phyloP scores from a whole-genome alignment of 768 basidiomycete genomes.

The Trametes sanguinea region DNA sequence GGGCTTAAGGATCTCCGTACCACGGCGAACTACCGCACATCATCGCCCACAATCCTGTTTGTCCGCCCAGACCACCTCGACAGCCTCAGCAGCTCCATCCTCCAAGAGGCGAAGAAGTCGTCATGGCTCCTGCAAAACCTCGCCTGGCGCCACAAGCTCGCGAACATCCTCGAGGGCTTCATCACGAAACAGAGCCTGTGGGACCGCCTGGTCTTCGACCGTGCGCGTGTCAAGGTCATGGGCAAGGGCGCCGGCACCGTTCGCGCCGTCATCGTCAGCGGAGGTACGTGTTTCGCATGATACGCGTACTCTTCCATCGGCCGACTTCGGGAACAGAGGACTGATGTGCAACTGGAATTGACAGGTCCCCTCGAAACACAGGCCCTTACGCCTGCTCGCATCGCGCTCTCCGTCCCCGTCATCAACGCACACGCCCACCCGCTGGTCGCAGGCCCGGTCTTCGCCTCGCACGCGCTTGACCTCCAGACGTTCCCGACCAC shows the following conservation, averaged over 20 bases:
- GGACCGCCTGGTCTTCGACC: conserved; percentile 78
- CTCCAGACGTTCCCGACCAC: conserved; percentile 66
- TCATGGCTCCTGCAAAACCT: conserved; percentile 53
- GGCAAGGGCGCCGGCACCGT: conserved; percentile 63
- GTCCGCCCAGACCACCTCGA: conserved; percentile 63
- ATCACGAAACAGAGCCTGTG: conserved; percentile 79
- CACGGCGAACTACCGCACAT: conserved; percentile 53
- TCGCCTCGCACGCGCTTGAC: conserved; percentile 84
- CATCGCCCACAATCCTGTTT: conserved; percentile 81
- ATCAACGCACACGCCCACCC: conserved; percentile 65
- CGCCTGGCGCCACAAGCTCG: conserved; percentile 78
- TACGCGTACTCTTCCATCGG: too few species aligned
- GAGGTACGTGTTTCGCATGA: conserved; percentile 47
- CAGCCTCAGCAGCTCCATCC: conserved; percentile 53
- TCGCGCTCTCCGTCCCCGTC: conserved; percentile 77
- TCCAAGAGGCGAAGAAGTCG: conserved; percentile 51
- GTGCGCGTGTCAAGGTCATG: conserved; percentile 59
- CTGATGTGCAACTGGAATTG: neutral
- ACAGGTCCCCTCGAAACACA: conserved; percentile 53
- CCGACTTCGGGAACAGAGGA: too few species aligned
- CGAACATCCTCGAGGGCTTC: conserved; percentile 70
- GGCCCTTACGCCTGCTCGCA: conserved; percentile 60
- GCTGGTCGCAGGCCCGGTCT: conserved; percentile 71
- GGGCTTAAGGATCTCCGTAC: conserved; percentile 53
- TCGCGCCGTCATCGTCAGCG: conserved; percentile 70